Evolutionary conservation across 2,329 filamentous ascomycete species (phyloP).

Genomic region (Rhexocercosporidium sp.): DNA sequence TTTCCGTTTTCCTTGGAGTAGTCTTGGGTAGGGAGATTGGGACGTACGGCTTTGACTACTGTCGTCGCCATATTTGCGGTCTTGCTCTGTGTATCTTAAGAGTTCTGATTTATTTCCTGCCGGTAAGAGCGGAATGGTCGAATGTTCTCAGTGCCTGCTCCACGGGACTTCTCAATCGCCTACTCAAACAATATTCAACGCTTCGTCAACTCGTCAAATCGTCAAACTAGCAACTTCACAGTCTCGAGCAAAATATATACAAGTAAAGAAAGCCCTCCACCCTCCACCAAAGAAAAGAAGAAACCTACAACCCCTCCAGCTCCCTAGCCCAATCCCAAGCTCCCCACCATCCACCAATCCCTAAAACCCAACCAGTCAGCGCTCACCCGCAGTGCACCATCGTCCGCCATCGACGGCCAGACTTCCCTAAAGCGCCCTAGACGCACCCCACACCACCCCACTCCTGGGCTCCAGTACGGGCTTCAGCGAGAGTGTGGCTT

Average conservation of each 20-base stretch:
- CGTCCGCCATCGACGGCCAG: not conserved
- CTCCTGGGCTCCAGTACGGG: not conserved
- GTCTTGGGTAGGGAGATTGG: not conserved
- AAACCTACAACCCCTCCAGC: slow-evolving; percentile 13
- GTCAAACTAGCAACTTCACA: not conserved
- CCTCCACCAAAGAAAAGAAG: not conserved
- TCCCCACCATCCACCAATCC: slow-evolving; percentile 1
- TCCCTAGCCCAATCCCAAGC: not conserved
- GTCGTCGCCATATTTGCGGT: slow-evolving; percentile 10
- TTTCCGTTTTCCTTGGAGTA: too few species aligned
- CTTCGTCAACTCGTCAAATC: not conserved
- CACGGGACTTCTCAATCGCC: too few species aligned
- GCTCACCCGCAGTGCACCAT: not conserved
- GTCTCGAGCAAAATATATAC: not conserved
- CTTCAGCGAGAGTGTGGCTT: slow-evolving; percentile 7
- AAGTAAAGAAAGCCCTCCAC: not conserved
- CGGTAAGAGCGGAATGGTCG: not conserved
- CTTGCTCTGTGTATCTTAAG: not conserved
- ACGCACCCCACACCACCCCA: slow-evolving; percentile 6
- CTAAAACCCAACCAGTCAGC: not conserved
- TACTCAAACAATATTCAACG: too few species aligned
- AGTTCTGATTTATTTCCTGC: not conserved
- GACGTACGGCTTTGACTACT: slow-evolving; percentile 8
- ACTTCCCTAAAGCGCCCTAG: not conserved
- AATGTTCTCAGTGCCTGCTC: not conserved